Conservation (phyloP, 202 grass and related monocot genomes). For the Panicum virgatum region DNA sequence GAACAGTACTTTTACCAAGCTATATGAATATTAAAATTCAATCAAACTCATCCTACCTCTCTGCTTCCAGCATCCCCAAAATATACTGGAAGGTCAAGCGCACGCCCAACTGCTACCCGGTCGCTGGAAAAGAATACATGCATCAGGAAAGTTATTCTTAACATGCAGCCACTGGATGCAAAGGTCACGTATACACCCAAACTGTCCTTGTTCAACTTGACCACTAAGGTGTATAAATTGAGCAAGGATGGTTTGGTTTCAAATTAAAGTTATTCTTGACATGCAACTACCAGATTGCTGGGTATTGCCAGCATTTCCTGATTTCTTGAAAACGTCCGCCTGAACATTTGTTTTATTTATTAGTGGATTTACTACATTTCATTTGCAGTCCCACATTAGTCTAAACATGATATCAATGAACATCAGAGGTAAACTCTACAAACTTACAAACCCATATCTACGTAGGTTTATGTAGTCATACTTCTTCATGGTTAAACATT, state of each 20-base stretch:
- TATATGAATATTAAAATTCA: neutral
- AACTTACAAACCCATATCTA: neutral
- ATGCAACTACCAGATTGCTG: slow-evolving; percentile 1
- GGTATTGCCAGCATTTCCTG: slow-evolving; percentile 2
- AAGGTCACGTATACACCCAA: neutral
- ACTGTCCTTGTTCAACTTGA: neutral
- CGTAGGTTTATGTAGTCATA: neutral
- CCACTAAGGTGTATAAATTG: neutral
- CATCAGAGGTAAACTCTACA: neutral
- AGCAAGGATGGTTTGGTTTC: neutral
- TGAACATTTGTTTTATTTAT: neutral
- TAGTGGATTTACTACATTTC: slow-evolving; percentile 13
- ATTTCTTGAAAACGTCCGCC: neutral
- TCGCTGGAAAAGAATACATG: slow-evolving; percentile 59
- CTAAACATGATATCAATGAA: slow-evolving; percentile 18
- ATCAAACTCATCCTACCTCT: slow-evolving; percentile 59
- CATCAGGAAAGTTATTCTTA: slow-evolving; percentile 27
- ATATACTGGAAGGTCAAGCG: slow-evolving; percentile 94
- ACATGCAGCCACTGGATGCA: neutral
- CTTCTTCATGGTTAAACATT: slow-evolving; percentile 10
- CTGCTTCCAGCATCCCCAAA: slow-evolving; percentile 98
- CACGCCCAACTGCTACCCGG: slow-evolving; percentile 86
- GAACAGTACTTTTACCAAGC: slow-evolving; percentile 20
- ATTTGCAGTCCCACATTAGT: slow-evolving; percentile 1
- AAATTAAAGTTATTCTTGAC: neutral